phyloP scores from a whole-genome alignment of 2,329 filamentous ascomycete genomes.

The Thermothelomyces thermophilus region DNA sequence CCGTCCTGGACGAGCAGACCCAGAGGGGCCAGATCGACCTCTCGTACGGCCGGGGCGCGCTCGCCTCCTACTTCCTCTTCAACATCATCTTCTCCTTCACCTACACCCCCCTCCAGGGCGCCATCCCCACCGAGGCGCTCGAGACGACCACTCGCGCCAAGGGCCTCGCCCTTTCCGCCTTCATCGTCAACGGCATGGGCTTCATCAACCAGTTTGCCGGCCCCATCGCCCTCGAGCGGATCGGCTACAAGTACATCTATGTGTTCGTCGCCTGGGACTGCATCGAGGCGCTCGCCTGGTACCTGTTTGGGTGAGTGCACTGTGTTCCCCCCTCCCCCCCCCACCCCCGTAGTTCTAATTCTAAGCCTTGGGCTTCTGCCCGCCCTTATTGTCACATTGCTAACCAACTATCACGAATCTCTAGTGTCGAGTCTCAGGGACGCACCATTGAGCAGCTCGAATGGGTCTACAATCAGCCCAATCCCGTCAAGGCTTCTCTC shows the following conservation, averaged over 20 bases:
- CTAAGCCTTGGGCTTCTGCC: too few species aligned
- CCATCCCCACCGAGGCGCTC: conserved; percentile 41
- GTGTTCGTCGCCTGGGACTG: conserved; percentile 45
- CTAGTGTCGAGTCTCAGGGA: conserved; percentile 44
- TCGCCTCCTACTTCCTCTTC: conserved; percentile 45
- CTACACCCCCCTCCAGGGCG: conserved; percentile 44
- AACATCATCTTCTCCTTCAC: conserved; percentile 44
- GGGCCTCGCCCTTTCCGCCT: conserved; percentile 39
- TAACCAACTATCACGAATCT: too few species aligned
- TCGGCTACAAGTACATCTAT: conserved; percentile 38
- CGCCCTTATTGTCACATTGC: too few species aligned
- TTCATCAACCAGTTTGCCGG: conserved; percentile 45
- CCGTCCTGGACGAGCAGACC: conserved; percentile 29
- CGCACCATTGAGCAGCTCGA: conserved; percentile 44
- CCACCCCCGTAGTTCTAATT: too few species aligned
- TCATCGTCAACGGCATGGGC: conserved; percentile 39
- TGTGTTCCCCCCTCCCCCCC: not conserved
- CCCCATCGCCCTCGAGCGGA: conserved; percentile 40
- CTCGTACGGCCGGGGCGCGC: conserved; percentile 37
- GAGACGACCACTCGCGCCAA: conserved; percentile 44
- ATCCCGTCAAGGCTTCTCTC: conserved; percentile 44
- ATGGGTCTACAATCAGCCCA: conserved; percentile 44
- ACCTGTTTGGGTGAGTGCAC: conserved; percentile 37
- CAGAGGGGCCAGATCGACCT: conserved; percentile 27
- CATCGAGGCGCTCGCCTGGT: conserved; percentile 38